Evolutionary conservation across 2,329 filamentous ascomycete species (phyloP).

Genomic region (Colletotrichum acutatum): DNA sequence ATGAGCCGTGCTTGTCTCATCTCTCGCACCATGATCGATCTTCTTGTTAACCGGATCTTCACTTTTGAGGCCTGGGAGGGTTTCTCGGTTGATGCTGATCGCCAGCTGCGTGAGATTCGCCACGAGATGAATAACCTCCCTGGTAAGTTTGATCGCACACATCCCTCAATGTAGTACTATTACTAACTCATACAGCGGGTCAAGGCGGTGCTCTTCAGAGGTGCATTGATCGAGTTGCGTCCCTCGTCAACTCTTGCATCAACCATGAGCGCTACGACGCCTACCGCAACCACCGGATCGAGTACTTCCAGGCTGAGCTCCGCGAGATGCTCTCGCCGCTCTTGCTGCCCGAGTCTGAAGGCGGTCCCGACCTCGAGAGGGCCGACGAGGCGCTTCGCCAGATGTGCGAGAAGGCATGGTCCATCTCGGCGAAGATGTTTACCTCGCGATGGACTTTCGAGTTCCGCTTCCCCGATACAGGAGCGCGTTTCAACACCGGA

Average conservation of each 20-base stretch:
- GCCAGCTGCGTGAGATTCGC: slow-evolving; percentile 46
- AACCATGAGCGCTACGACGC: slow-evolving; percentile 42
- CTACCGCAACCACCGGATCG: slow-evolving; percentile 39
- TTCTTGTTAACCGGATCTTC: slow-evolving; percentile 55
- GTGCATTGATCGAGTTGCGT: slow-evolving; percentile 51
- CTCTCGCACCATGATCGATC: slow-evolving; percentile 54
- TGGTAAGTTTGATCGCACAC: slow-evolving; percentile 40
- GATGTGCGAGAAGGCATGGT: slow-evolving; percentile 55
- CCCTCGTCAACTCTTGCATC: slow-evolving; percentile 51
- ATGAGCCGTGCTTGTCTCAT: slow-evolving; percentile 55
- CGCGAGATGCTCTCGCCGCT: slow-evolving; percentile 53
- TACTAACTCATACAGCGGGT: slow-evolving; percentile 11
- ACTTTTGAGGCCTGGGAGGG: slow-evolving; percentile 52
- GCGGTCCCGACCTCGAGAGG: slow-evolving; percentile 42
- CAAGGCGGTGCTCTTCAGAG: slow-evolving; percentile 44
- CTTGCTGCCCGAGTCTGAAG: slow-evolving; percentile 45
- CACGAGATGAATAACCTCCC: slow-evolving; percentile 49
- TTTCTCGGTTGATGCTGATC: slow-evolving; percentile 47
- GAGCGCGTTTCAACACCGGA: slow-evolving; percentile 59
- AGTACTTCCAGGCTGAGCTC: slow-evolving; percentile 55
- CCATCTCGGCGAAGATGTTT: slow-evolving; percentile 59
- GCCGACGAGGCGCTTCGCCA: slow-evolving; percentile 55
- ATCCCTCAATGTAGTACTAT: background rate
- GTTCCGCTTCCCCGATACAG: slow-evolving; percentile 62
- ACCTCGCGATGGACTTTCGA: slow-evolving; percentile 56